Base-by-base conservation (phyloP, 805 yeast species). In the Scheffersomyces coipomensis region DNA sequence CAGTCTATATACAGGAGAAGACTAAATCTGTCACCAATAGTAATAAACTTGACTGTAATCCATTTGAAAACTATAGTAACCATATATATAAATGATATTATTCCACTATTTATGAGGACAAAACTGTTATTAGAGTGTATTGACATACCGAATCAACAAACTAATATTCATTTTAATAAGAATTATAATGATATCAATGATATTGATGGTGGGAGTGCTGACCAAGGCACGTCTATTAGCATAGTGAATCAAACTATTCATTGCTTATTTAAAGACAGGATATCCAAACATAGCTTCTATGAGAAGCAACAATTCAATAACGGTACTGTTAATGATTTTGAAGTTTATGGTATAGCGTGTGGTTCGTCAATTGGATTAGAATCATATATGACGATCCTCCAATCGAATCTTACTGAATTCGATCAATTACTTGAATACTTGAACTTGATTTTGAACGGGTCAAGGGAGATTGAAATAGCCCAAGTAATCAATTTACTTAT, bases 401-500 rank as follows among this genome's bases (percentile, higher is more conserved):
- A 24, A 24, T 24, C 27, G 5, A 24, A 24, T 24, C 13, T 24
- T 24, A 24, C 7, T 8, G 12, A 5, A 6, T 9, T 24, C 5
- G n/a, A 24, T 24, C 13, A 24, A 9, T 12, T 24, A 24, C 7
- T 24, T 12, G 12, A 8, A 7, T 24, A 24, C 12, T 24, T 24
- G 12, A 13, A 24, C 7, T 10, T 8, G n/a, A 9, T 24, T 12
- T 24, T 24, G n/a, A n/a, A n/a, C n/a, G n/a, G n/a, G 12, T 8
- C 13, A 10, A 13, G 27, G 8, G n/a, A 24, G 11, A 5, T 12
- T 5, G 13, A 24, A 9, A 24, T 24, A 5, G 12, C 7, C 5
- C 5, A 5, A 6, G n/a, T 24, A 7, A 24, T 24, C 8, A 24
- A 24, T 24, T 8, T 24, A 10, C 27, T 61, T 11, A 39, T 62